phyloP scores from a whole-genome alignment of 805 yeast species.

The Zygotorulaspora florentina region DNA sequence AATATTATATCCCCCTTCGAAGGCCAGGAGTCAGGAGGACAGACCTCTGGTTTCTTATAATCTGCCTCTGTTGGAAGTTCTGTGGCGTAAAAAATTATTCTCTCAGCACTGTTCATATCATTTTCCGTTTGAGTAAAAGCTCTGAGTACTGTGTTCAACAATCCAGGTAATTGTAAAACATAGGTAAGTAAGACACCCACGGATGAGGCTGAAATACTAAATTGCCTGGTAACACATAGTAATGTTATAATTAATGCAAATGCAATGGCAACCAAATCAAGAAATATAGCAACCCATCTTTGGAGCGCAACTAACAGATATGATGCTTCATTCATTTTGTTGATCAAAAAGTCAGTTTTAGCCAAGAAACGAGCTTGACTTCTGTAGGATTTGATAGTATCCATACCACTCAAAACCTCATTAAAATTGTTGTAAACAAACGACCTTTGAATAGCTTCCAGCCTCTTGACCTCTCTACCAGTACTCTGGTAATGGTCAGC shows the following conservation, averaged over 20 bases:
- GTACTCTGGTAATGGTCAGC: conserved; percentile 47
- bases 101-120: conserved; percentile 57
- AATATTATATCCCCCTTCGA: conserved; percentile 46
- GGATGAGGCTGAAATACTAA: conserved; percentile 52
- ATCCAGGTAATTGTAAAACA: conserved; percentile 54
- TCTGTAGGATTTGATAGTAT: conserved; percentile 44
- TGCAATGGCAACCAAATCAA: conserved; percentile 45
- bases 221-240: conserved; percentile 56
- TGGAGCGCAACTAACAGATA: conserved; percentile 51
- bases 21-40: conserved; percentile 51
- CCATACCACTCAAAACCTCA: conserved; percentile 47
- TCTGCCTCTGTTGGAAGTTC: conserved; percentile 69
- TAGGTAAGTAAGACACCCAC: conserved; percentile 61
- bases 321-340: conserved; percentile 52
- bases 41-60: conserved; percentile 41
- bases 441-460: conserved; percentile 50
- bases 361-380: conserved; percentile 37
- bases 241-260: conserved; percentile 53
- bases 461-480: conserved; percentile 48
- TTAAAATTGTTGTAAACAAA: conserved; percentile 49
- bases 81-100: conserved; percentile 61
- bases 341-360: conserved; percentile 47
- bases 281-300: conserved; percentile 58
- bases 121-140: conserved; percentile 54
- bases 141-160: conserved; percentile 49